A percentile compares a stretch with the other conserved stretches of the same genome.
phyloP scores from a whole-genome alignment of 2,329 filamentous ascomycete genomes.

The Neopestalotiopsis clavispora region DNA sequence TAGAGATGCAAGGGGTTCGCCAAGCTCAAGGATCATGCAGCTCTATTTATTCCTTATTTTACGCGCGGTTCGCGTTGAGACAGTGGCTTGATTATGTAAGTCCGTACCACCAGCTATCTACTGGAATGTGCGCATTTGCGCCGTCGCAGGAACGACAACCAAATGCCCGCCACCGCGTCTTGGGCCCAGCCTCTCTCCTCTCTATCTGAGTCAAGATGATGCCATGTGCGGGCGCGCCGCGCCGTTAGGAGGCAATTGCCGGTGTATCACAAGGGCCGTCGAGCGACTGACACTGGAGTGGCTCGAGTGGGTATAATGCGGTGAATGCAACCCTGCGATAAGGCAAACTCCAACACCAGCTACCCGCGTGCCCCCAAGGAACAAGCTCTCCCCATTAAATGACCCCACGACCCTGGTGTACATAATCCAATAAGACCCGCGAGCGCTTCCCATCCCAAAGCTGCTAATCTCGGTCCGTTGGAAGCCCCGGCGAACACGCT shows the following conservation, averaged over 20 bases:
- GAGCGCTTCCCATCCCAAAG: slow-evolving; percentile 5
- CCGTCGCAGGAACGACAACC: background rate
- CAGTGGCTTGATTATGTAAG: background rate
- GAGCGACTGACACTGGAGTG: background rate
- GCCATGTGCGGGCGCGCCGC: background rate
- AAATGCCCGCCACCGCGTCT: background rate
- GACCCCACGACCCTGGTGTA: slow-evolving; percentile 4
- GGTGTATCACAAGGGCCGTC: background rate
- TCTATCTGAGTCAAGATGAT: background rate
- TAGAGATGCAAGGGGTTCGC: background rate
- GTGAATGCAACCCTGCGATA: slow-evolving; percentile 17
- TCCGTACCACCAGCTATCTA: background rate
- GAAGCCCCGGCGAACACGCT: background rate
- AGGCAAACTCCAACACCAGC: background rate
- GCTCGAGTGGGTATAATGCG: slow-evolving; percentile 4
- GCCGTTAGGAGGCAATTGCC: background rate
- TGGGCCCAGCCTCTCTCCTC: background rate
- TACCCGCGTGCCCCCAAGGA: slow-evolving; percentile 7
- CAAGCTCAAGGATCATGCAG: slow-evolving; percentile 1
- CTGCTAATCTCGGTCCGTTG: slow-evolving; percentile 13
- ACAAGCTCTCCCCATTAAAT: background rate
- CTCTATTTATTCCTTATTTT: background rate
- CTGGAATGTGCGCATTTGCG: background rate
- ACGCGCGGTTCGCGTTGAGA: background rate
- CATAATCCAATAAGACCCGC: background rate